These are phyloP conservation scores for Pichia deserticola DNA, from an alignment of 805 yeast genomes.

Conservation along the genomic window DNA sequence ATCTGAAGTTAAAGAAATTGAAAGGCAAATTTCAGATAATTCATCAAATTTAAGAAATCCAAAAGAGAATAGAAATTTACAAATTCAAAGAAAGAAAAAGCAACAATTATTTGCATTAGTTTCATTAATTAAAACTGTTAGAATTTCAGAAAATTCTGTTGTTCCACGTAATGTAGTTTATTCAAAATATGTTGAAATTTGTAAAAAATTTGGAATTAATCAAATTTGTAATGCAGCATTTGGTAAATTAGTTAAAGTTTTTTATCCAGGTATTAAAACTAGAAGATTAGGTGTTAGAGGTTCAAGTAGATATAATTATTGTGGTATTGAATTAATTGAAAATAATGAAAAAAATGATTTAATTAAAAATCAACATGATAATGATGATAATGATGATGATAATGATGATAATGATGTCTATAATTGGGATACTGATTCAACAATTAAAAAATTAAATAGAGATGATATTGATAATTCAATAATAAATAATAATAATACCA, in stretches of 20 bases:
- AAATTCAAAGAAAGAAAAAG: conserved; percentile 40
- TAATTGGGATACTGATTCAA: too few species aligned
- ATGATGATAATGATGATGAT: not conserved
- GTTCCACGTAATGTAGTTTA: conserved; percentile 63
- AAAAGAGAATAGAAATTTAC: conserved; percentile 16
- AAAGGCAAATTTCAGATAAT: not conserved
- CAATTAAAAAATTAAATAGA: not conserved
- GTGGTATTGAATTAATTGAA: conserved; percentile 53
- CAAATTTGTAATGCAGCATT: conserved; percentile 72
- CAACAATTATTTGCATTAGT: conserved; percentile 77
- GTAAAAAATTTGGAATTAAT: conserved; percentile 44
- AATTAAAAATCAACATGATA: not conserved
- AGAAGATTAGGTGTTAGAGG: conserved; percentile 79
- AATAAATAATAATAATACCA: not conserved
- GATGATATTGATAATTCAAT: not conserved
- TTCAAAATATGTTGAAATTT: conserved; percentile 54
- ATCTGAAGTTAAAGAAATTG: not conserved
- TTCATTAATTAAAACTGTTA: conserved; percentile 66
- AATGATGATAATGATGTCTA: not conserved
- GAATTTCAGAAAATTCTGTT: conserved; percentile 39
- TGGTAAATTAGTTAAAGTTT: conserved; percentile 62
- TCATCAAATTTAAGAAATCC: conserved; percentile 1
- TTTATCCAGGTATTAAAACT: conserved; percentile 62
- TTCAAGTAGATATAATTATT: conserved; percentile 77
- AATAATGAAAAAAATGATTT: not conserved